Evolutionary conservation across 2,329 filamentous ascomycete species (phyloP), one percentile per base, ranked within the genome.

Genomic region (Hypocrella siamensis): DNA sequence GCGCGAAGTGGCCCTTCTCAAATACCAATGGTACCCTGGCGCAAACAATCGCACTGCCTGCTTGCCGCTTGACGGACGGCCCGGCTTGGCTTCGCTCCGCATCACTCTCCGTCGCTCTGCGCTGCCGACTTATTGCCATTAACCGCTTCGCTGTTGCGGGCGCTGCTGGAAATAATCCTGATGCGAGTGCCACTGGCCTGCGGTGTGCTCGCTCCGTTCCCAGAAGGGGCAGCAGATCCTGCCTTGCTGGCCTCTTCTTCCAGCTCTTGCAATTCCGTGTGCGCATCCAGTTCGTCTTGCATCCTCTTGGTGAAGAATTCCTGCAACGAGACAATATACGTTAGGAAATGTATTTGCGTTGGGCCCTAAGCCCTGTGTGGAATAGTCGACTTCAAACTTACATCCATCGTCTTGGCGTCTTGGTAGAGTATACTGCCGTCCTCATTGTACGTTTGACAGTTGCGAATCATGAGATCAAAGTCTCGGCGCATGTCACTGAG

Each of bases 361-460:
- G 25, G 7, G 3, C 5, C 10, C 25, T 26, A 11, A 14, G 25
- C 5, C 7, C 25, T 14, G 3, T 5, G 9, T n/a, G n/a, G n/a
- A n/a, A n/a, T n/a, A 26, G 10, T 14, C 3, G 25, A 26, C n/a
- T 9, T 3, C 8, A 24, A 8, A 40, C 75, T 62, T 62, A 93
- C 85, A 69, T 93, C 82, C 56, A 98, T 94, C 33, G 79, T 66
- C 53, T 86, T 86, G 31, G 88, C 88, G 63, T 98, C 90, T 47
- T 82, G 71, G 59, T 86, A 96, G 33, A 98, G 69, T 45, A 92
- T 64, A 54, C 86, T 94, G 35, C 79, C 81, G 49, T 96, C 90
- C 56, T 98, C 92, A 48, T 98, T 98, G 64, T 93, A 98, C 3
- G 81, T 90, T 52, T 84, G 74, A 42, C 88, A 93, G 54, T 98